Evolutionary conservation across 1,139 yeast species (phyloP).

Genomic region (Taphrina wiesneri): DNA sequence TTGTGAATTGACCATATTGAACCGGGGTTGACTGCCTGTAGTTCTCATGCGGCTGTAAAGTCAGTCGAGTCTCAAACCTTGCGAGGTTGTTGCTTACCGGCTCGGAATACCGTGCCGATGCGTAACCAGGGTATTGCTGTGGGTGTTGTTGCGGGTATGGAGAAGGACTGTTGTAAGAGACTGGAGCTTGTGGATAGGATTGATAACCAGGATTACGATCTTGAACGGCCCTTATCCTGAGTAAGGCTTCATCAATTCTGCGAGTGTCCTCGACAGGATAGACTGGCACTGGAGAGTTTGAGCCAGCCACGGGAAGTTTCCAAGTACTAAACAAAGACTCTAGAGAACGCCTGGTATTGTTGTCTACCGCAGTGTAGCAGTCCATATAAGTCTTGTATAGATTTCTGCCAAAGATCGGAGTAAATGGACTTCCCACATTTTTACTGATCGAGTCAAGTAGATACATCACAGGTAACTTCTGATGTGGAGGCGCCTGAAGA

Average conservation of each 20-base stretch:
- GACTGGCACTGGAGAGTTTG: conserved; percentile 57
- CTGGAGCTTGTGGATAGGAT: not conserved
- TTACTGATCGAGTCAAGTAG: conserved; percentile 91
- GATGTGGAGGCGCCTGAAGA: conserved; percentile 63
- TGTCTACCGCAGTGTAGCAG: conserved; percentile 76
- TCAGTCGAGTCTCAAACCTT: not conserved
- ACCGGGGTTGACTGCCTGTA: not conserved
- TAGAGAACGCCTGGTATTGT: conserved; percentile 69
- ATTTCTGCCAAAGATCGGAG: conserved; percentile 67
- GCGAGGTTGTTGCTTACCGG: not conserved
- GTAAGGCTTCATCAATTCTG: conserved; percentile 71
- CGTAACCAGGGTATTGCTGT: not conserved
- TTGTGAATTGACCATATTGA: not conserved
- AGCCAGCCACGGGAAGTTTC: conserved; percentile 63
- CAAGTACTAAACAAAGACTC: conserved; percentile 82
- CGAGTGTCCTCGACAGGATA: conserved; percentile 72
- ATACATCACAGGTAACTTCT: conserved; percentile 79
- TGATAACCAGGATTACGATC: not conserved
- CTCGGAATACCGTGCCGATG: not conserved
- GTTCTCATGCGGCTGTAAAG: not conserved
- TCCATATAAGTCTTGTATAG: conserved; percentile 69
- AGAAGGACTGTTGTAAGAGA: not conserved
- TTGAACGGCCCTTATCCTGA: conserved; percentile 52
- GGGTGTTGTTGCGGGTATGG: not conserved
- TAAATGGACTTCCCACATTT: conserved; percentile 85